Conservation (phyloP, 2,329 filamentous ascomycete species). For the Aspergillus melleus region DNA sequence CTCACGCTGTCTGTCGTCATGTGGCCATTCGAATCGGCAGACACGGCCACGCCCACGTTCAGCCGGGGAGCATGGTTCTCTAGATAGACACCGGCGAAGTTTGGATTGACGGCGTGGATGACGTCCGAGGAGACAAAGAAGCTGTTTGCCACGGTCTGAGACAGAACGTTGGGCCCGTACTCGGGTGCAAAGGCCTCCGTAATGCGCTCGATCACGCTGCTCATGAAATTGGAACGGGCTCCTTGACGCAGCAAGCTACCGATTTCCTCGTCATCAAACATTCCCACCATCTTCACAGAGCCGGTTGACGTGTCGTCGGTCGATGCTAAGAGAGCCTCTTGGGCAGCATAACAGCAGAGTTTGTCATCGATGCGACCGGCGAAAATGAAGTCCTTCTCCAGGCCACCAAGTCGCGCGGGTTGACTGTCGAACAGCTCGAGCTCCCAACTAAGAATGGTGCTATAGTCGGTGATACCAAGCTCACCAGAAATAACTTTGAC, state of each 20-base stretch:
- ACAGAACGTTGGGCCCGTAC: conserved; percentile 59
- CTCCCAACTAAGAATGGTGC: conserved; percentile 89
- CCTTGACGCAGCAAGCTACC: conserved; percentile 88
- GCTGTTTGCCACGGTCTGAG: conserved; percentile 83
- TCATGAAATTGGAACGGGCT: conserved; percentile 84
- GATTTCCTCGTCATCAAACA: conserved; percentile 97
- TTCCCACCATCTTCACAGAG: conserved; percentile 85
- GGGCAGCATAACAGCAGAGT: conserved; percentile 89
- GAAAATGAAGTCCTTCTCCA: conserved; percentile 93
- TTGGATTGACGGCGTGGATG: conserved; percentile 90
- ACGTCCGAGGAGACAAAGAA: conserved; percentile 94
- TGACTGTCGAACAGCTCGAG: conserved; percentile 92
- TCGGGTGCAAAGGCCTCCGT: conserved; percentile 60
- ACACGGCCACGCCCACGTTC: conserved; percentile 81
- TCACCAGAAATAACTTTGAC: conserved; percentile 79
- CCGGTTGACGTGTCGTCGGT: conserved; percentile 52
- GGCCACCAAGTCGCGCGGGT: conserved; percentile 76
- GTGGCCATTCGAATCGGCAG: conserved; percentile 84
- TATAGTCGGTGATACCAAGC: conserved; percentile 71
- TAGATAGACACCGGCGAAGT: conserved; percentile 83
- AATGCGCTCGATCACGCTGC: conserved; percentile 75
- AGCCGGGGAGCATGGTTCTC: conserved; percentile 82
- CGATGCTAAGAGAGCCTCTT: conserved; percentile 76
- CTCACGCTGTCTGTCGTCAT: conserved; percentile 94
- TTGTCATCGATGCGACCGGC: conserved; percentile 96